Evolutionary conservation across 805 yeast species (phyloP).

Genomic region (Monosporozyma siamensis): DNA sequence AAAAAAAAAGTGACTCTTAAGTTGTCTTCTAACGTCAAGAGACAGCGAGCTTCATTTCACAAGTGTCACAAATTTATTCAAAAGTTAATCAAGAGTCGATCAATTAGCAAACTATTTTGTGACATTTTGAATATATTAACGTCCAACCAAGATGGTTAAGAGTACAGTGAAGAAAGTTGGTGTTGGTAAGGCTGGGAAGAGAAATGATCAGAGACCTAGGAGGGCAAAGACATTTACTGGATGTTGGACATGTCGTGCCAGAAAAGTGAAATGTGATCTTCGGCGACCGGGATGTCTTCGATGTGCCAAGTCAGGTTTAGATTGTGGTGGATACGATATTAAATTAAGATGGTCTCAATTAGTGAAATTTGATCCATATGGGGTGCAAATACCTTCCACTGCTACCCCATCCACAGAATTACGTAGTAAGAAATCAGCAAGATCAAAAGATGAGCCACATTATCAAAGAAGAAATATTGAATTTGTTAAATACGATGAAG

Average conservation of each 20-base stretch:
- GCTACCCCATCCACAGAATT: neutral
- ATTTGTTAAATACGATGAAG: constrained; percentile 61
- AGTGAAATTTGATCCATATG: constrained; percentile 39
- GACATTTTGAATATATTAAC: no score
- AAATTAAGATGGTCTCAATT: constrained; percentile 68
- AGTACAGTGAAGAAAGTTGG: neutral
- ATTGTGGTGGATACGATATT: constrained; percentile 77
- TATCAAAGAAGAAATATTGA: constrained; percentile 65
- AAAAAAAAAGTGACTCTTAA: neutral
- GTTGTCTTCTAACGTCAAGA: constrained; percentile 6
- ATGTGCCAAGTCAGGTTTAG: constrained; percentile 56
- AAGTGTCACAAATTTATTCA: neutral
- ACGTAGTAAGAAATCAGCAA: neutral
- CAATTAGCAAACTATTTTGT: no score
- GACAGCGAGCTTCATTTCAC: constrained; percentile 3
- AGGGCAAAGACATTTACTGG: constrained; percentile 74
- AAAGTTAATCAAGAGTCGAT: no score
- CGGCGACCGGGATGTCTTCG: constrained; percentile 60
- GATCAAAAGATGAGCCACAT: constrained; percentile 35
- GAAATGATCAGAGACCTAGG: constrained; percentile 7
- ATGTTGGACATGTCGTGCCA: constrained; percentile 75
- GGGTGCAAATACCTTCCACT: constrained; percentile 18
- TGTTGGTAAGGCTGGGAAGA: neutral
- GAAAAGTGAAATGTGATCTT: constrained; percentile 77
- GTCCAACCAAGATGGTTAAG: neutral